These are phyloP conservation scores for Alternaria sp. DNA, from an alignment of 2,329 filamentous ascomycete genomes.

Conservation along the genomic window DNA sequence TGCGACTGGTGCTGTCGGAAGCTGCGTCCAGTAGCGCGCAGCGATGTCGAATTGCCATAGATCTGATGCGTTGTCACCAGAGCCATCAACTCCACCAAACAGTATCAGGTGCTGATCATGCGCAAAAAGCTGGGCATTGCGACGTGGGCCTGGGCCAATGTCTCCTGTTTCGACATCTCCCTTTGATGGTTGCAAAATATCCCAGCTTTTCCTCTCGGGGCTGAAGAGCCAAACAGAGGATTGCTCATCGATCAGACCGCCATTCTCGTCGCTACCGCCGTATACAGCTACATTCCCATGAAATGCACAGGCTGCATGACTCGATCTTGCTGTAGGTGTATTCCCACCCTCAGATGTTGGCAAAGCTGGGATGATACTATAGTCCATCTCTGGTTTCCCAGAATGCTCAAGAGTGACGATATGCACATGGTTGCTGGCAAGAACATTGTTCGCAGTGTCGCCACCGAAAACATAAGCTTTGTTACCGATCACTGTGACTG, in stretches of 20 bases:
- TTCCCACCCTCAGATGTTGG: constrained; percentile 39
- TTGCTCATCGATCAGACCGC: constrained; percentile 46
- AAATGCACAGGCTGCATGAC: constrained; percentile 53
- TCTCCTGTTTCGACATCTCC: constrained; percentile 19
- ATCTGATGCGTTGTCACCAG: constrained; percentile 36
- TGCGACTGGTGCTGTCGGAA: constrained; percentile 38
- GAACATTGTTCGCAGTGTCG: constrained; percentile 43
- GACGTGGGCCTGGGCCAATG: constrained; percentile 31
- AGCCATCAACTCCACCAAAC: constrained; percentile 39
- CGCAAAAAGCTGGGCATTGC: constrained; percentile 33
- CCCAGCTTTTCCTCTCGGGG: constrained; percentile 41
- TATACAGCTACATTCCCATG: constrained; percentile 53
- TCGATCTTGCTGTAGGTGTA: constrained; percentile 48
- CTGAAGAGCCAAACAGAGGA: constrained; percentile 55
- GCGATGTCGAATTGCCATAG: constrained; percentile 39
- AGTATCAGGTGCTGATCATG: constrained; percentile 31
- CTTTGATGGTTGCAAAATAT: constrained; percentile 26
- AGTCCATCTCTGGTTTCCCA: constrained; percentile 49
- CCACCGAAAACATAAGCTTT: constrained; percentile 59
- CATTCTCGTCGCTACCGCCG: constrained; percentile 48
- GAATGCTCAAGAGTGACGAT: constrained; percentile 48
- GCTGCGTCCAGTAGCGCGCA: constrained; percentile 32
- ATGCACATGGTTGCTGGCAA: constrained; percentile 56
- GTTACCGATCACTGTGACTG: constrained; percentile 51
- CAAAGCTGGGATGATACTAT: constrained; percentile 54